Evolutionary conservation across 2,329 filamentous ascomycete genomes (phyloP).

Genomic region (Trichoderma koningii): DNA sequence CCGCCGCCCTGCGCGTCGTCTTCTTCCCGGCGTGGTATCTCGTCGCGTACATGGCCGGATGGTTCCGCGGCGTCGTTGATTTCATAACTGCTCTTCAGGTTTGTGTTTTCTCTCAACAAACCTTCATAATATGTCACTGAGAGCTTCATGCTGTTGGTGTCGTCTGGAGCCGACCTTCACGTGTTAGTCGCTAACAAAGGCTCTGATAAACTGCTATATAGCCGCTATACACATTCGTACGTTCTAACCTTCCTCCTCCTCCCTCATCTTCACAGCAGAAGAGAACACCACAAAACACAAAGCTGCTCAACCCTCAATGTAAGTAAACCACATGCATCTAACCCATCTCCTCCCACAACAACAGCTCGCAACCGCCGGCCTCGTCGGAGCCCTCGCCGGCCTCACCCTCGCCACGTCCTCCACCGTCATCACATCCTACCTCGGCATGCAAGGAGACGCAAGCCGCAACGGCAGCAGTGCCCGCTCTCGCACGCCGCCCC

Average conservation of each 20-base stretch:
- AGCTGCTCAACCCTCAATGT: constrained; percentile 19
- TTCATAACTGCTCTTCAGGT: constrained; percentile 44
- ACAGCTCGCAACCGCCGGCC: constrained; percentile 63
- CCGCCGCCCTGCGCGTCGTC: constrained; percentile 37
- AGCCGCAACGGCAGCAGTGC: constrained; percentile 16
- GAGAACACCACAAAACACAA: constrained; percentile 25
- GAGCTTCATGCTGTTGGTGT: neutral
- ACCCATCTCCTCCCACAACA: neutral
- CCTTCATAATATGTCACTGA: too few relatives aligned
- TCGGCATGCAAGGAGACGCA: constrained; percentile 46
- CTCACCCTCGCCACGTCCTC: constrained; percentile 60
- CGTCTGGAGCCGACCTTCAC: neutral
- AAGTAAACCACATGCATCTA: neutral
- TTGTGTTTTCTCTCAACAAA: constrained; percentile 18
- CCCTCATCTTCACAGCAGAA: neutral
- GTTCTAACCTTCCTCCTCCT: neutral
- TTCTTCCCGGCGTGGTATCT: constrained; percentile 44
- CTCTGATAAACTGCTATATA: constrained; percentile 29
- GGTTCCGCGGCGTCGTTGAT: constrained; percentile 31
- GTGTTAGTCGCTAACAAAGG: constrained; percentile 10
- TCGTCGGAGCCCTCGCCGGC: constrained; percentile 67
- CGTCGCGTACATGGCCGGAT: constrained; percentile 36
- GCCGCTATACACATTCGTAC: constrained; percentile 49
- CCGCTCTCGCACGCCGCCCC: constrained; percentile 18
- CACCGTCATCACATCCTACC: constrained; percentile 53